Conservation (phyloP, 257 asterid genomes). For the Petunia axillaris region DNA sequence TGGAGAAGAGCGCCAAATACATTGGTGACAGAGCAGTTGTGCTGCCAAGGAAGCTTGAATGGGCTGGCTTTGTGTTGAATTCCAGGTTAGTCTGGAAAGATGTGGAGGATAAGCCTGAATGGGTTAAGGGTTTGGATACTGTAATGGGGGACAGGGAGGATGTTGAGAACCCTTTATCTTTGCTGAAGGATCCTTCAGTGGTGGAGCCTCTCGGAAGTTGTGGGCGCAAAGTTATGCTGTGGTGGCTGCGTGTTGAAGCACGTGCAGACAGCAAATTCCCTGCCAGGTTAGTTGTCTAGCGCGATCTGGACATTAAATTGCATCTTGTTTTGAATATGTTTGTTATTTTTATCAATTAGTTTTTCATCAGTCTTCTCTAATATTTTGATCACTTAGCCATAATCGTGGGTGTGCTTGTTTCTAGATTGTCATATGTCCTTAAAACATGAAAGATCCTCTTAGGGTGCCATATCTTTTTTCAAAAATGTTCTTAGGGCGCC, state of each 20-base stretch:
- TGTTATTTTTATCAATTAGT: background rate
- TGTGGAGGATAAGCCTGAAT: slow-evolving; percentile 62
- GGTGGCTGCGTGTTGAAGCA: slow-evolving; percentile 99
- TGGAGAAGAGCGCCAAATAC: slow-evolving; percentile 68
- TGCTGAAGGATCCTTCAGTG: slow-evolving; percentile 68
- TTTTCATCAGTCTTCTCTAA: background rate
- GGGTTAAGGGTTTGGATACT: slow-evolving; percentile 80
- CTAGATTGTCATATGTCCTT: background rate
- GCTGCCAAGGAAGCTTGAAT: slow-evolving; percentile 87
- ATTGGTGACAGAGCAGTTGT: slow-evolving; percentile 87
- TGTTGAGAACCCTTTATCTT: slow-evolving; percentile 68
- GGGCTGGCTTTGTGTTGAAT: slow-evolving; percentile 91
- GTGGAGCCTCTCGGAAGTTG: slow-evolving; percentile 98
- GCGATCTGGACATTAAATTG: background rate
- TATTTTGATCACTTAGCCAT: background rate
- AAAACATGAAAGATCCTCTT: slow-evolving; percentile 3
- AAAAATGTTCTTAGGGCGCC: background rate
- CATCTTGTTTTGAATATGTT: background rate
- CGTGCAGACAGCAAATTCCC: slow-evolving; percentile 97
- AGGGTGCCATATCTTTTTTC: background rate
- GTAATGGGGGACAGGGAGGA: slow-evolving; percentile 53
- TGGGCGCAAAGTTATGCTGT: slow-evolving; percentile 81
- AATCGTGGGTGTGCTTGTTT: background rate
- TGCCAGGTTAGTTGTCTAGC: slow-evolving; percentile 66
- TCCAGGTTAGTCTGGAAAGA: slow-evolving; percentile 87